Base-by-base conservation (phyloP, 495 filamentous ascomycete species). In the Neurospora sp. region DNA sequence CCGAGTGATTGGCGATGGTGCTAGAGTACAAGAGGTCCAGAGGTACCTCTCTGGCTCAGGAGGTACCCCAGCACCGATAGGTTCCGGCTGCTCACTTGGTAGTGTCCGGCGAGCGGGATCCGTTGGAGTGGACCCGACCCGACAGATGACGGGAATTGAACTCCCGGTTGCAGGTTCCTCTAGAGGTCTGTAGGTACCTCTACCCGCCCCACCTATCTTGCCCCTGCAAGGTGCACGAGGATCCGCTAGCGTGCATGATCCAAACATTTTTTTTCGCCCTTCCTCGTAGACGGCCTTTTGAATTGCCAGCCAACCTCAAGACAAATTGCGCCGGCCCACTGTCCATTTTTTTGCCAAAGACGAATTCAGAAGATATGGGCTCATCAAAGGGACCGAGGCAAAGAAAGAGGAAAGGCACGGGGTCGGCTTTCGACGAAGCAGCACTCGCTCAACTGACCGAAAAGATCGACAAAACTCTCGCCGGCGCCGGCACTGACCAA, bases 361-460 rank as follows among this genome's bases (percentile, higher is more conserved):
- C 22, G 12, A 31, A 16, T 16, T 31, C 12, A 61, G 22, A 12
- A 61, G 53, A 31, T 31, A 80, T 80, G 78, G 78, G 78, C 39
- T 61, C 53, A 27, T 22, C 72, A 8, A 79, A 72, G 65, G 73
- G 73, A 37, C 73, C 70, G 14, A 77, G 75, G 41, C 73, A 74
- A 20, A 78, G 76, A 72, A 71, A 74, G 48, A 74, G 73, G 59
- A 72, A 78, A 75, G 68, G 73, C 5, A 71, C 71, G 69, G 74
- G 86, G 73, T 85, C 86, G 38, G 78, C 82, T 69, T 84, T 91
- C 41, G 87, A 91, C 78, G 87, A 90, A 76, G 80, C 82, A 59
- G 88, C 89, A 16, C 85, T 93, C 74, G 86, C 87, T 39, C 85
- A 87, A 71, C 81, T 92, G 74, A 90, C 90, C 39, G 84, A 87